These are phyloP conservation scores for Hyaloscypha variabilis DNA, from an alignment of 495 filamentous ascomycete genomes.

Conservation along the genomic window DNA sequence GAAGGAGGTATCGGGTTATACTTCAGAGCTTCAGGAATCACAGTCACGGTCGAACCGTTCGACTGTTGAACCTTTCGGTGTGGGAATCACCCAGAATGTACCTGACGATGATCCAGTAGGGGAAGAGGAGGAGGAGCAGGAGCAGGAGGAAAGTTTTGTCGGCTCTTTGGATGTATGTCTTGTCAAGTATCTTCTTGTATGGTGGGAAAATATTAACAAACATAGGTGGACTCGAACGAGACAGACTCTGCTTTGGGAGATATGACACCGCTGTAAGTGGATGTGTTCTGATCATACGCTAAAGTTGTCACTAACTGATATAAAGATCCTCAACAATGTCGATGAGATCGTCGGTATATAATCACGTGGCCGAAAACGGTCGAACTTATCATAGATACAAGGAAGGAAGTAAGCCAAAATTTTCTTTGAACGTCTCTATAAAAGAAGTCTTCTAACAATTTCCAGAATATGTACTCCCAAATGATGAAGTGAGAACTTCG, in stretches of 20 bases:
- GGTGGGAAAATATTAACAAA: not conserved
- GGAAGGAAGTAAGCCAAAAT: slow-evolving; percentile 34
- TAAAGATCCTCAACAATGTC: slow-evolving; percentile 7
- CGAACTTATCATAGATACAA: slow-evolving; percentile 23
- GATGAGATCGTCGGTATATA: slow-evolving; percentile 4
- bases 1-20: not conserved
- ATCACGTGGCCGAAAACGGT: slow-evolving; percentile 17
- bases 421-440: not conserved
- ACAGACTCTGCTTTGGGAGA: slow-evolving; percentile 38
- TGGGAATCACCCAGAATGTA: not conserved
- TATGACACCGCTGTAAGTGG: slow-evolving; percentile 3
- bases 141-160: not conserved
- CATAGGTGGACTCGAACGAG: slow-evolving; percentile 5
- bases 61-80: not conserved
- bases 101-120: not conserved
- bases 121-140: not conserved
- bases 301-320: not conserved
- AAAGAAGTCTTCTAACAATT: slow-evolving; percentile 41
- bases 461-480: slow-evolving; percentile 31
- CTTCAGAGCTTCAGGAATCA: not conserved
- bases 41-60: not conserved
- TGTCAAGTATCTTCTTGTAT: not conserved
- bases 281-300: not conserved
- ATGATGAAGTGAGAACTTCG: slow-evolving; percentile 22
- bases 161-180: slow-evolving; percentile 7